These are phyloP conservation scores for Aspergillus tubingensis DNA, from an alignment of 2,329 filamentous ascomycete genomes.

Conservation along the genomic window DNA sequence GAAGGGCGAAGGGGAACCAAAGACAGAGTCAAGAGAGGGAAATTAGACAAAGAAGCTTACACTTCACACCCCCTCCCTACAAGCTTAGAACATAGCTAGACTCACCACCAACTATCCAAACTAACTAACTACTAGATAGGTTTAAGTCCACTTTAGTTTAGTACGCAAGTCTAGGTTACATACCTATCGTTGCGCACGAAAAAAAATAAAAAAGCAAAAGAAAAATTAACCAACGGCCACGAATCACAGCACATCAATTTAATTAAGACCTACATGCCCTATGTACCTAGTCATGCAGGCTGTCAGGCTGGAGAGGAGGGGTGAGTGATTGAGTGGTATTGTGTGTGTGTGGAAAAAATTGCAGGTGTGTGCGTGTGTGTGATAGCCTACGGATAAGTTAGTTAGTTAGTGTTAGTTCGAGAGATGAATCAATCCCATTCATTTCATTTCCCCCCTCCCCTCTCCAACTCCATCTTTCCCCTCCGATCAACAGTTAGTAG, in stretches of 20 bases:
- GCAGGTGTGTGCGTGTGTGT: background rate
- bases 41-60: background rate
- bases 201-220: background rate
- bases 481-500: too few relatives aligned
- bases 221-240: background rate
- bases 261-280: slow-evolving; percentile 14
- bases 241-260: slow-evolving; percentile 13
- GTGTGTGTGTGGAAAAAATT: too few relatives aligned
- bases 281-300: slow-evolving; percentile 9
- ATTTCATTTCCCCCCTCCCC: too few relatives aligned
- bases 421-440: background rate
- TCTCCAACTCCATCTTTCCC: too few relatives aligned
- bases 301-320: background rate
- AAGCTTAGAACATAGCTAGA: background rate
- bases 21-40: too few relatives aligned
- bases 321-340: too few relatives aligned
- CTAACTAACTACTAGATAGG: too few relatives aligned
- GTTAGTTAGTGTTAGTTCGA: background rate
- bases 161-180: too few relatives aligned
- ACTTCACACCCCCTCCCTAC: background rate
- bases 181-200: too few relatives aligned
- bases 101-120: too few relatives aligned
- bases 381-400: background rate
- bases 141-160: too few relatives aligned
- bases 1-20: too few relatives aligned